phyloP scores from a whole-genome alignment of 441 rosid genomes.

The Kokia cookei region DNA sequence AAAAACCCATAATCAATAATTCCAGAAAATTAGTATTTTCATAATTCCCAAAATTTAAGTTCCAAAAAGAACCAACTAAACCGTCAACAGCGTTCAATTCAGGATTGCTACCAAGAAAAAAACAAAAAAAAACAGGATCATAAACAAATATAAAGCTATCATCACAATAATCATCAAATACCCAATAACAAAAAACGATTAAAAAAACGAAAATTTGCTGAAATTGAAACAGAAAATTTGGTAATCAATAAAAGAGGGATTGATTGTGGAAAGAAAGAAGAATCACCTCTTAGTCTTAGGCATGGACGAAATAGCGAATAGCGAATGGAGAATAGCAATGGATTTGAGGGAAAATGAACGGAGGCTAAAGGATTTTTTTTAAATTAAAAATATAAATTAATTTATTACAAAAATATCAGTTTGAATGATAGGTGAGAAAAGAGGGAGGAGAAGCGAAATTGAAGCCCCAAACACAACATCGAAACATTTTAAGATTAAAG shows the following conservation, averaged over 20 bases:
- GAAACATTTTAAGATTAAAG: not conserved
- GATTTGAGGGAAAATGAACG: not conserved
- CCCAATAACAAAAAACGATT: not conserved
- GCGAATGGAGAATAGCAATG: not conserved
- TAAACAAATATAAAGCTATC: not conserved
- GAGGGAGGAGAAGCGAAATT: slow-evolving; percentile 9
- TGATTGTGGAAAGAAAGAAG: not conserved
- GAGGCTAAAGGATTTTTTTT: not conserved
- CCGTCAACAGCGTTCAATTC: too few relatives aligned
- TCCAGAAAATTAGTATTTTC: not conserved
- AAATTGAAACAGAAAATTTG: not conserved
- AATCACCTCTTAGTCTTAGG: slow-evolving; percentile 28
- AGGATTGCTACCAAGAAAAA: not conserved
- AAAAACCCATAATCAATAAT: not conserved
- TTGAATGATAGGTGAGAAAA: not conserved
- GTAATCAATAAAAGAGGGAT: not conserved
- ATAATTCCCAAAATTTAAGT: not conserved
- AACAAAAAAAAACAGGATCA: not conserved
- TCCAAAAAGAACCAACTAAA: not conserved
- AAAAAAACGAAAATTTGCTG: too few relatives aligned
- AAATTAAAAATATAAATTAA: not conserved
- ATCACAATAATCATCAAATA: not conserved
- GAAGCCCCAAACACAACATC: slow-evolving; percentile 6
- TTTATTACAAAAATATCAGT: not conserved
- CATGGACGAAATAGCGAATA: slow-evolving; percentile 12